Conservation (phyloP, 495 filamentous ascomycete genomes). For the Parachaetomium inaequale region DNA sequence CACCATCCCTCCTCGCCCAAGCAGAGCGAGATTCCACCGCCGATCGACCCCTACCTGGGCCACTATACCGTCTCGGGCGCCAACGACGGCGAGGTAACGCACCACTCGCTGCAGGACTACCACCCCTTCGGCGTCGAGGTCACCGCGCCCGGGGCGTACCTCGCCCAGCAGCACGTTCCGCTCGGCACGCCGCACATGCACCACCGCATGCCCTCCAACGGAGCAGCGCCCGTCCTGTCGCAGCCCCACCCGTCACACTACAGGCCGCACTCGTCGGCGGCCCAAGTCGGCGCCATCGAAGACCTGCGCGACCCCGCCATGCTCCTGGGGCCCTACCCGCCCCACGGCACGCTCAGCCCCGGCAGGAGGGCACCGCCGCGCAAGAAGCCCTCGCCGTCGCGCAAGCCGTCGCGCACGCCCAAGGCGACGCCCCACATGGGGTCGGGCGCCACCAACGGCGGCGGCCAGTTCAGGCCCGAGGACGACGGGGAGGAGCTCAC, state of each 20-base stretch:
- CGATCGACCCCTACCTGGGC: slow-evolving; percentile 32
- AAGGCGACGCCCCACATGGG: slow-evolving; percentile 24
- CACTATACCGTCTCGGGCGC: slow-evolving; percentile 31
- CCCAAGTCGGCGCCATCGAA: slow-evolving; percentile 29
- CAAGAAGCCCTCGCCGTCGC: slow-evolving; percentile 23
- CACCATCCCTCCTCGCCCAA: slow-evolving; percentile 33
- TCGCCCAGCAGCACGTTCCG: slow-evolving; percentile 20
- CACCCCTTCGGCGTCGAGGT: slow-evolving; percentile 22
- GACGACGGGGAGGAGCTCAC: slow-evolving; percentile 29
- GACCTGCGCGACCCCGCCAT: slow-evolving; percentile 28
- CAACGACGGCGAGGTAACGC: slow-evolving; percentile 26
- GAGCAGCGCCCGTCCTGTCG: slow-evolving; percentile 18
- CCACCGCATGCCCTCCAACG: slow-evolving; percentile 27
- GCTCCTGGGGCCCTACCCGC: slow-evolving; percentile 23
- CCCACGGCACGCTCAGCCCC: slow-evolving; percentile 30
- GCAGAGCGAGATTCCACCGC: slow-evolving; percentile 31
- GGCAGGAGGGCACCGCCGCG: slow-evolving; percentile 26
- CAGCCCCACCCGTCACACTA: slow-evolving; percentile 28
- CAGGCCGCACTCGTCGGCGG: slow-evolving; percentile 16
- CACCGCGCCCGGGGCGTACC: slow-evolving; percentile 6
- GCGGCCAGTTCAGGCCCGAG: slow-evolving; percentile 13
- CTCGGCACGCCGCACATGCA: slow-evolving; percentile 23
- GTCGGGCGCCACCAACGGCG: slow-evolving; percentile 13
- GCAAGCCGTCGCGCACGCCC: slow-evolving; percentile 24
- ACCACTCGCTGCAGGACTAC: slow-evolving; percentile 28